phyloP scores from a whole-genome alignment of 768 basidiomycete species.

The Termitomyces sp. region DNA sequence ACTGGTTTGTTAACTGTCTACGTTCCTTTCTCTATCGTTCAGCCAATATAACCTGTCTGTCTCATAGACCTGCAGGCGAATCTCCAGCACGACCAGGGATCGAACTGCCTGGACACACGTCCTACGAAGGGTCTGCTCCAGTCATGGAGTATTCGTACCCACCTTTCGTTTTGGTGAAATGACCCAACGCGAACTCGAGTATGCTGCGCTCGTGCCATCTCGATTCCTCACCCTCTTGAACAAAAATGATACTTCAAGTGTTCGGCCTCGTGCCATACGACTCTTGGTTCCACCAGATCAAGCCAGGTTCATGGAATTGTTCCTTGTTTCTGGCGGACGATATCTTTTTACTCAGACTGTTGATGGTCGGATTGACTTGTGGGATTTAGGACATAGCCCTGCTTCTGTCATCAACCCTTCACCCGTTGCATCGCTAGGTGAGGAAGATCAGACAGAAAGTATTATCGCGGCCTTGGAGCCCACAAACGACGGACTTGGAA shows the following conservation, averaged over 20 bases:
- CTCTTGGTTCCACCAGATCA: background rate
- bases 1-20: background rate
- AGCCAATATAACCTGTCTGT: background rate
- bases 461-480: slow-evolving; percentile 2
- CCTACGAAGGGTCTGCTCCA: background rate
- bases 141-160: slow-evolving; percentile 1
- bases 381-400: slow-evolving; percentile 3
- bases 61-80: slow-evolving; percentile 1
- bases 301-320: slow-evolving; percentile 3
- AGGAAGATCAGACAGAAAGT: slow-evolving; percentile 3
- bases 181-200: slow-evolving; percentile 2
- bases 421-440: slow-evolving; percentile 2
- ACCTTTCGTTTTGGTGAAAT: slow-evolving; percentile 1
- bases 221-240: background rate
- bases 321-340: slow-evolving; percentile 5
- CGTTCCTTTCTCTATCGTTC: background rate
- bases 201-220: background rate
- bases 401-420: background rate
- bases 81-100: background rate
- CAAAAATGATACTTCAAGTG: background rate
- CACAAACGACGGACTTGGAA: background rate
- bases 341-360: slow-evolving; percentile 6
- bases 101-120: background rate
- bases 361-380: slow-evolving; percentile 4
- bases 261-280: slow-evolving; percentile 1